Base-by-base conservation (phyloP, 306 rosid species). In the Astragalus membranaceus region DNA sequence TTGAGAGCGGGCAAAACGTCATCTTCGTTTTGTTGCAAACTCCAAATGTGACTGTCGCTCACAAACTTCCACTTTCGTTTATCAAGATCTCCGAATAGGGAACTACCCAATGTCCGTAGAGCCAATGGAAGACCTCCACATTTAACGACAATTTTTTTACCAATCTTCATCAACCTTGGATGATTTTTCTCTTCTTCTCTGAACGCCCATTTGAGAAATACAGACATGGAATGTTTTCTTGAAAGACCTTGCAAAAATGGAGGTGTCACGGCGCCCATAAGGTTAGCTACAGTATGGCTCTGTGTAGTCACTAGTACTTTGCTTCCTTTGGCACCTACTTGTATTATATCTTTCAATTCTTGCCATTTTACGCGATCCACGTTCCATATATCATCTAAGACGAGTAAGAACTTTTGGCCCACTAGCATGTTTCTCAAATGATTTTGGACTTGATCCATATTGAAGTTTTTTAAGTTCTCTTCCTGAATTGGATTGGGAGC, bases 61-160 rank as follows among this genome's bases (percentile, higher is more conserved):
- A 78, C 7, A 67, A 0, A 3, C 17, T 47, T 39, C 70, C 70
- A 68, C 11, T 66, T 61, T 0, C 6, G 1, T 47, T 1, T 8
- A 5, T 67, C 52, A 17, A 7, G 1, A 17, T 75, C 60, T 0
- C 4, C 15, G 7, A 56, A 76, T 0, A 68, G 41, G 30, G 41
- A 29, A 39, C 75, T 49, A 0, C 75, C 82, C 4, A 83, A 8
- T n/a, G 82, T 79, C 17, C 78, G 76, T 17, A 76, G 10, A 0
- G 78, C 80, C 50, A 80, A 59, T 1, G 70, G 84, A 67, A 83
- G 54, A 23, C 84, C 82, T 17, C 8, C 2, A 41, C 87, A 79
- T 50, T 75, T 83, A 8, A 49, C 8, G 15, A 48, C 79, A 42
- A 81, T 71, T 4, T 52, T 57, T 2, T 26, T 33, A 11, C 75